Evolutionary conservation across 2,329 filamentous ascomycete species (phyloP).

Genomic region (Monosporascus sp.): DNA sequence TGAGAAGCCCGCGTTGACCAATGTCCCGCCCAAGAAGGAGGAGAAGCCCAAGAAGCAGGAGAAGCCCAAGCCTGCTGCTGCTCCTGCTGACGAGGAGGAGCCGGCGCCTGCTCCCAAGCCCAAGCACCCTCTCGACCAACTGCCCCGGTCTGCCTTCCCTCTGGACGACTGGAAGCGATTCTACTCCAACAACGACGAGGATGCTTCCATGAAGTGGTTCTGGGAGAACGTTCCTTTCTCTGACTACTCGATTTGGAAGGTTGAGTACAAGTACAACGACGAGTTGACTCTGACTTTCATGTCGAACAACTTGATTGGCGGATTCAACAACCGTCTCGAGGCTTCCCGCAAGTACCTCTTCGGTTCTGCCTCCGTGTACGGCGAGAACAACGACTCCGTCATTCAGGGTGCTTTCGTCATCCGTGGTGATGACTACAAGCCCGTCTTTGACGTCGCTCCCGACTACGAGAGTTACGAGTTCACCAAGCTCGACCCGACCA

Average conservation of each 20-base stretch:
- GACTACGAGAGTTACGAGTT: constrained; percentile 97
- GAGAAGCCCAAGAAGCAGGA: constrained; percentile 60
- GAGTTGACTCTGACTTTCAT: constrained; percentile 98
- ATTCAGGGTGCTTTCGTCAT: constrained; percentile 92
- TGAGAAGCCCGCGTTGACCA: constrained; percentile 71
- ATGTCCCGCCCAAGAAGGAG: constrained; percentile 71
- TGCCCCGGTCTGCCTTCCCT: constrained; percentile 72
- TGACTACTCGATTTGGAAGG: constrained; percentile 92
- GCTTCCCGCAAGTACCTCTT: constrained; percentile 97
- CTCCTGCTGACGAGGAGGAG: constrained; percentile 52
- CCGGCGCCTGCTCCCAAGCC: constrained; percentile 67
- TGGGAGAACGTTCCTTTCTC: constrained; percentile 93
- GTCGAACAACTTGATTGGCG: constrained; percentile 96
- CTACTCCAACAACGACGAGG: constrained; percentile 94
- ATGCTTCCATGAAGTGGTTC: constrained; percentile 89
- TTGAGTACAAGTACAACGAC: constrained; percentile 98
- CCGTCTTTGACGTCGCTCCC: constrained; percentile 93
- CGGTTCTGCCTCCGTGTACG: constrained; percentile 84
- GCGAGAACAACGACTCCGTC: constrained; percentile 80
- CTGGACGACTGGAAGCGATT: constrained; percentile 98
- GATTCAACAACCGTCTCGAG: constrained; percentile 97
- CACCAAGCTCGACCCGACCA: constrained; percentile 89
- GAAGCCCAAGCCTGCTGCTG: constrained; percentile 35
- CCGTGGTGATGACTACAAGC: constrained; percentile 79
- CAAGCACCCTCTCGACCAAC: constrained; percentile 90